Percentiles rank a stretch among this genome's conserved stretches.
phyloP scores from a whole-genome alignment of 306 rosid genomes.

The Psophocarpus tetragonolobus region DNA sequence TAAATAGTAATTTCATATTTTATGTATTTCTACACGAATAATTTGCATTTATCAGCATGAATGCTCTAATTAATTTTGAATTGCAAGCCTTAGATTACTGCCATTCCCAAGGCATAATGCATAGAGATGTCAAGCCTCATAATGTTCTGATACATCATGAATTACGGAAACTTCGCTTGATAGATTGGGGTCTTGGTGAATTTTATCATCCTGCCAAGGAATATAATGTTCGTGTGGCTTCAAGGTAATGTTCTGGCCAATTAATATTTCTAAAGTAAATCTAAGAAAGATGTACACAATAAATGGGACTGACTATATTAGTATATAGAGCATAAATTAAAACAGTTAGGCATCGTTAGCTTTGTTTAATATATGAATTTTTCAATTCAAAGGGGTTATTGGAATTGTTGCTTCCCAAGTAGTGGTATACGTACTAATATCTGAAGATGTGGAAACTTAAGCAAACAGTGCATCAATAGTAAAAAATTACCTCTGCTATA shows the following conservation, averaged over 20 bases:
- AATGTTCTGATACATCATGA: conserved; percentile 93
- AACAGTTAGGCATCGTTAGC: background rate
- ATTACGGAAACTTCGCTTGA: conserved; percentile 84
- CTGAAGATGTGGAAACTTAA: conserved; percentile 22
- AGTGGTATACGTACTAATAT: background rate
- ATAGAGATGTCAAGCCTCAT: conserved; percentile 92
- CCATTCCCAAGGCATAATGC: conserved; percentile 94
- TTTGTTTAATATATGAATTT: background rate
- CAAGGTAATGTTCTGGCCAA: conserved; percentile 54
- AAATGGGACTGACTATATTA: conserved; percentile 7
- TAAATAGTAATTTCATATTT: no score
- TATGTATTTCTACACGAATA: no score
- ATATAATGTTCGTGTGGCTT: conserved; percentile 88
- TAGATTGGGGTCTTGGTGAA: conserved; percentile 95
- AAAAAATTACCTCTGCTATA: background rate
- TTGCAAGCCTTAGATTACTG: conserved; percentile 86
- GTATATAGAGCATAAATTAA: conserved; percentile 1
- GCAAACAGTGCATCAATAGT: background rate
- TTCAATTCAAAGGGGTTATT: background rate
- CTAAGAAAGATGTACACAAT: conserved; percentile 2
- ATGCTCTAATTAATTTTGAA: conserved; percentile 27
- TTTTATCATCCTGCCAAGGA: conserved; percentile 92
- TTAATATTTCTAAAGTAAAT: conserved; percentile 12
- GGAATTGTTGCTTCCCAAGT: background rate
- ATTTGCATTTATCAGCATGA: no score